Percentiles rank a stretch among this genome's conserved stretches.
These are phyloP conservation scores for Westerdykella sp. DNA, from an alignment of 2,329 filamentous ascomycete species.

Conservation along the genomic window DNA sequence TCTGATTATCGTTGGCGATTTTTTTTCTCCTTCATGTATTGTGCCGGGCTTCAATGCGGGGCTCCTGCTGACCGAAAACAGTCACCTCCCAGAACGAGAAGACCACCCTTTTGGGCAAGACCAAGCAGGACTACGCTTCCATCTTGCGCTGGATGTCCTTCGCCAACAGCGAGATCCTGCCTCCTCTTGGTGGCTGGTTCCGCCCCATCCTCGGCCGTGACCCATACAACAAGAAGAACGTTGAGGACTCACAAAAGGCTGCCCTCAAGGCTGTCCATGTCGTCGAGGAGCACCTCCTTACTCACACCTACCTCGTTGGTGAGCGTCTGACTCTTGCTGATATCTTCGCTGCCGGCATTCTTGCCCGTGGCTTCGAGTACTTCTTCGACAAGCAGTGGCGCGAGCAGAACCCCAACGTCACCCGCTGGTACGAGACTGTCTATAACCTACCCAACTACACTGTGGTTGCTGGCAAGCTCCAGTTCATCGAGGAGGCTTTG, in stretches of 20 bases:
- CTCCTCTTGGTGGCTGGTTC: conserved; percentile 72
- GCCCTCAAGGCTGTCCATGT: conserved; percentile 62
- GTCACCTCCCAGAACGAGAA: conserved; percentile 99
- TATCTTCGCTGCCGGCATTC: conserved; percentile 72
- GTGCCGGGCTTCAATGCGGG: conserved; percentile 15
- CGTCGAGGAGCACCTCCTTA: conserved; percentile 79
- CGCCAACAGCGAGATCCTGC: conserved; percentile 82
- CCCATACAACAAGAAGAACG: conserved; percentile 96
- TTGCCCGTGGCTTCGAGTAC: conserved; percentile 83
- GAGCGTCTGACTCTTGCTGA: conserved; percentile 97
- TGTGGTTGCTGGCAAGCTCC: conserved; percentile 66
- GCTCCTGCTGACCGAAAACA: conserved; percentile 40
- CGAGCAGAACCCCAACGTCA: conserved; percentile 71
- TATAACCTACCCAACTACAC: conserved; percentile 89
- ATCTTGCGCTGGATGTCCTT: conserved; percentile 98
- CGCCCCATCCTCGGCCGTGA: conserved; percentile 73
- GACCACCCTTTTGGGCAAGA: conserved; percentile 98
- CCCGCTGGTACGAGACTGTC: conserved; percentile 93
- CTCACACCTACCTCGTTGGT: conserved; percentile 95
- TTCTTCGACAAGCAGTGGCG: conserved; percentile 93
- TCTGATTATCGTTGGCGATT: conserved; percentile 76
- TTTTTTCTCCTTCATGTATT: conserved; percentile 4
- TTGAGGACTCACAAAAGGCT: conserved; percentile 71
- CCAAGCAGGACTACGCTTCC: conserved; percentile 99
- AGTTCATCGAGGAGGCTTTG: conserved; percentile 74